phyloP scores from a whole-genome alignment of 2,329 filamentous ascomycete species.

The Paraphoma chrysanthemicola region DNA sequence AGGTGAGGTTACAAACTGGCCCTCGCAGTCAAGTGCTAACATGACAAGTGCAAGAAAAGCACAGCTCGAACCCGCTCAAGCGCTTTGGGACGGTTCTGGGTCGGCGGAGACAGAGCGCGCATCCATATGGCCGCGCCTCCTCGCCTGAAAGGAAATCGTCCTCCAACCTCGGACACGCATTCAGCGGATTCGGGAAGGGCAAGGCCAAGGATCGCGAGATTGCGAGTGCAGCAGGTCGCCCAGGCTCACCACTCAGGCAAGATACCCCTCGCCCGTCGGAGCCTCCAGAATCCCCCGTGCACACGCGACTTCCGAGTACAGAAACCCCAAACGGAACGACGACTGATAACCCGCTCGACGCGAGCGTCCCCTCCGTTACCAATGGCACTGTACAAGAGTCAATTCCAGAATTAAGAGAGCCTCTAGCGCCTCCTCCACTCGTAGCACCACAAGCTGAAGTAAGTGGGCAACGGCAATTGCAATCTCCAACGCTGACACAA shows the following conservation, averaged over 20 bases:
- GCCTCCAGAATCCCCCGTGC: constrained; percentile 42
- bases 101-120: constrained; percentile 46
- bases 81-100: constrained; percentile 51
- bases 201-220: constrained; percentile 68
- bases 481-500: constrained; percentile 2
- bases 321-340: constrained; percentile 42
- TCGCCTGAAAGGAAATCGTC: constrained; percentile 61
- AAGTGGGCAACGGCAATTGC: background rate
- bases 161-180: constrained; percentile 62
- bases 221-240: constrained; percentile 44
- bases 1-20: constrained; percentile 38
- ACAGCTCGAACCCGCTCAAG: constrained; percentile 47
- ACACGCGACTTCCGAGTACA: constrained; percentile 31
- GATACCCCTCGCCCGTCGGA: constrained; percentile 38
- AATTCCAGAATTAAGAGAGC: constrained; percentile 47
- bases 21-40: constrained; percentile 10
- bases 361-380: constrained; percentile 25
- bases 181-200: constrained; percentile 69
- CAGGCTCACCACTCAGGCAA: constrained; percentile 41
- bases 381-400: constrained; percentile 43
- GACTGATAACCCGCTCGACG: constrained; percentile 24
- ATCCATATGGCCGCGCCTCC: constrained; percentile 46
- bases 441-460: constrained; percentile 39
- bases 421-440: constrained; percentile 36
- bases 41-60: constrained; percentile 43